A percentile compares a stretch with the other conserved stretches of the same genome.
Conservation (phyloP, 2,329 filamentous ascomycete genomes). For the Phialocephala subalpina region DNA sequence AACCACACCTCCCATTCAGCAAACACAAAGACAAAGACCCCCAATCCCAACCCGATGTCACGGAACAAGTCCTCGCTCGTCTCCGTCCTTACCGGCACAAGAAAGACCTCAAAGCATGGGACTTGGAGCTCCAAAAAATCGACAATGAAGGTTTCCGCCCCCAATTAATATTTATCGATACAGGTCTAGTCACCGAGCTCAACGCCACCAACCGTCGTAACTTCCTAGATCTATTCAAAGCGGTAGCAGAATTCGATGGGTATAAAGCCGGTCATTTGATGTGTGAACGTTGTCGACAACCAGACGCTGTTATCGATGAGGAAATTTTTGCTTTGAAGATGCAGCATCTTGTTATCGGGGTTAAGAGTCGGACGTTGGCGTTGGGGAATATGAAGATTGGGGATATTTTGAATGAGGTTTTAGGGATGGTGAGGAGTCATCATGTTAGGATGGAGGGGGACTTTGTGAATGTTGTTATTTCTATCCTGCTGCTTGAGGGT, state of each 20-base stretch:
- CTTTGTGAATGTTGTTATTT: conserved; percentile 98
- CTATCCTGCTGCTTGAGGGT: conserved; percentile 90
- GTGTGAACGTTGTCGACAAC: conserved; percentile 94
- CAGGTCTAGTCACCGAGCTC: conserved; percentile 92
- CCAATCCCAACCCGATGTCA: conserved; percentile 74
- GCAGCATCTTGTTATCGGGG: conserved; percentile 92
- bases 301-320: conserved; percentile 85
- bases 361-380: conserved; percentile 90
- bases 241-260: conserved; percentile 95
- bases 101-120: conserved; percentile 75
- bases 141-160: conserved; percentile 90
- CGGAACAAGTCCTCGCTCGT: conserved; percentile 83
- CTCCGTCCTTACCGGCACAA: conserved; percentile 74
- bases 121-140: conserved; percentile 75
- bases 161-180: conserved; percentile 97
- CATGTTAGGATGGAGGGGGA: conserved; percentile 96
- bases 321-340: conserved; percentile 95
- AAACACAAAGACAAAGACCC: conserved; percentile 45
- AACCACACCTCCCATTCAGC: conserved; percentile 68
- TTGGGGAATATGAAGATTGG: conserved; percentile 96
- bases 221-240: conserved; percentile 94
- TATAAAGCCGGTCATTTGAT: conserved; percentile 95
- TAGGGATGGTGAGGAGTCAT: conserved; percentile 89
- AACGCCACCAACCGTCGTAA: conserved; percentile 87
- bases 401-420: conserved; percentile 89